Evolutionary conservation across 345 rosid genomes (phyloP), one percentile per base, ranked within the genome.

Genomic region (Lepidium africanum): DNA sequence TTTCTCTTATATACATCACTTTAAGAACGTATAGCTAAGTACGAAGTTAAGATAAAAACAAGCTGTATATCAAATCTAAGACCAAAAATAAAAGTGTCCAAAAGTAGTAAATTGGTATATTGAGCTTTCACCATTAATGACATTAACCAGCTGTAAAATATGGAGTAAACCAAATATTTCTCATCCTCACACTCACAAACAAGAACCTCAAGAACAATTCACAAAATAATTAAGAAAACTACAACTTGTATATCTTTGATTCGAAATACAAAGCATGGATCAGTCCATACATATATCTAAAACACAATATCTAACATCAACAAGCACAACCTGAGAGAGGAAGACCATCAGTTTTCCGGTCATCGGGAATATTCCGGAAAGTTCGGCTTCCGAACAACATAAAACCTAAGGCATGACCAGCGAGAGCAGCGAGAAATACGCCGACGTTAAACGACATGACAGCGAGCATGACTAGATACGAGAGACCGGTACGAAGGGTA

Each of bases 401-500:
- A 69, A 80, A 87, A 56, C 98, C 98, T 5, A 87, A 33, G 0
- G 81, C 95, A 42, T 87, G 94, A 5, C 98, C 96, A 9, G 82
- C 74, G 5, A 89, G 76, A 1, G 92, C 94, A 2, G 80, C 87
- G 0, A 89, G 65, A 63, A 89, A 87, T 23, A 87, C 79, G 6
- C 98, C 96, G 7, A 85, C 92, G 43, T 92, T 92, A 39, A 79
- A 89, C 0, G 96, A 89, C 86, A 89, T 82, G 7, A 92, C 84
- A 3, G 98, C 87, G 3, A 92, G 90, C 84, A 87, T 81, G 33
- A 92, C 89, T 77, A 92, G 74, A 51, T 89, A 92, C 7, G 78
- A 16, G 15, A 89, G 19, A 2, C 88, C 92, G 0, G 77, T n/a
- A 33, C 92, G 87, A 56, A 92, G 72, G 3, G 75, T 71, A 37